phyloP scores from a whole-genome alignment of 192 early-diverging fungal genomes.

The Coemansia sp. region DNA sequence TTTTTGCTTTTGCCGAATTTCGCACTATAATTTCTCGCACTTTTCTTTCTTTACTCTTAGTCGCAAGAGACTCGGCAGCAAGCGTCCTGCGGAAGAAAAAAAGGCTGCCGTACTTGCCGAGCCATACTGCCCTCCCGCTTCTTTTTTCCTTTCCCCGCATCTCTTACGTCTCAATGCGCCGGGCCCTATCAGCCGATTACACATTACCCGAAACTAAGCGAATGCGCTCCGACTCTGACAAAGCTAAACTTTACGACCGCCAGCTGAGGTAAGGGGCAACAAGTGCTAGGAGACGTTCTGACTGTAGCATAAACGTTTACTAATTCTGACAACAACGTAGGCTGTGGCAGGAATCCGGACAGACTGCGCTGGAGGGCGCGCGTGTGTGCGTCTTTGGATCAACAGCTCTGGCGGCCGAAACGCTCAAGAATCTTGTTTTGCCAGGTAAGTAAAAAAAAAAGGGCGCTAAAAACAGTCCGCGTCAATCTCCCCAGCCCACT shows the following conservation, averaged over 20 bases:
- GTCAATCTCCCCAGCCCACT: not conserved
- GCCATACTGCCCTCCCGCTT: not conserved
- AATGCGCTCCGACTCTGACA: constrained; percentile 50
- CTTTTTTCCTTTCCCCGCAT: not conserved
- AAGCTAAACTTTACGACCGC: constrained; percentile 44
- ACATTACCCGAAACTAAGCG: constrained; percentile 26
- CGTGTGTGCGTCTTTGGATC: constrained; percentile 85
- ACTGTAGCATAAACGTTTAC: not conserved
- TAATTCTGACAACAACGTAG: constrained; percentile 48
- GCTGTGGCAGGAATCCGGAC: constrained; percentile 93
- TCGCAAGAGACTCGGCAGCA: constrained; percentile 2
- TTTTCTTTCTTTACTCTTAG: not conserved
- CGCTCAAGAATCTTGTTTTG: constrained; percentile 93
- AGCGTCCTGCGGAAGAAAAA: not conserved
- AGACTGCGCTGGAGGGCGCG: constrained; percentile 80
- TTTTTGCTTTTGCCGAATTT: constrained; percentile 3
- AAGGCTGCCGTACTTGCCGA: constrained; percentile 1
- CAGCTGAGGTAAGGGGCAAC: constrained; percentile 35
- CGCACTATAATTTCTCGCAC: not conserved
- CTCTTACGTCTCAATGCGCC: constrained; percentile 34
- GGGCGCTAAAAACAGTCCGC: constrained; percentile 1
- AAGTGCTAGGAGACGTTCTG: not conserved
- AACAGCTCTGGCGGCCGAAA: constrained; percentile 83
- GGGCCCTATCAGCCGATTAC: constrained; percentile 26
- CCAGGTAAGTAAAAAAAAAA: constrained; percentile 66